phyloP scores from a whole-genome alignment of 2,329 filamentous ascomycete genomes.

The Arthroderma uncinatum region DNA sequence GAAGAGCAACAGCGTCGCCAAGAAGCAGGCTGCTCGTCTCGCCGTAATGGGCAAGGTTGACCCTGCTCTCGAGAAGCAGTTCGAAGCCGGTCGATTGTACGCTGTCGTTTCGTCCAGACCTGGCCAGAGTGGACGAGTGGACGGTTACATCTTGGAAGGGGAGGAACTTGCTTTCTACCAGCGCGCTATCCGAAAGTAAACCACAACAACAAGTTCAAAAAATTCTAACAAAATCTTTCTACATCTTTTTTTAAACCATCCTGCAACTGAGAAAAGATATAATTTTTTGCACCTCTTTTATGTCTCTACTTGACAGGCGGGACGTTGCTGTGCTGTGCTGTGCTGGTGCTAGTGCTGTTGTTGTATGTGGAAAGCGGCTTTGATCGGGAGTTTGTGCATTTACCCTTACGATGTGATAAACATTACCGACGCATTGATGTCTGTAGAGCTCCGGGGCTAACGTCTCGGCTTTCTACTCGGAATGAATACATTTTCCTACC shows the following conservation, averaged over 20 bases:
- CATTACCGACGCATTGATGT: constrained; percentile 23
- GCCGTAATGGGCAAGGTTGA: constrained; percentile 86
- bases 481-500: constrained; percentile 19
- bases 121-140: constrained; percentile 90
- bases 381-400: constrained; percentile 27
- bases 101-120: constrained; percentile 87
- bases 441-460: constrained; percentile 30
- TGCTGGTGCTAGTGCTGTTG: constrained; percentile 11
- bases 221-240: constrained; percentile 16
- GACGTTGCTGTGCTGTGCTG: not conserved
- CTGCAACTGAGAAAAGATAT: constrained; percentile 12
- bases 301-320: not conserved
- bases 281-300: constrained; percentile 2
- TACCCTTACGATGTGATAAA: constrained; percentile 21
- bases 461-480: constrained; percentile 25
- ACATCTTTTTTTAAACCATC: constrained; percentile 18
- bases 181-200: constrained; percentile 97
- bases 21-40: constrained; percentile 87
- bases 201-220: constrained; percentile 14
- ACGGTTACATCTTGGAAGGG: constrained; percentile 97
- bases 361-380: constrained; percentile 15
- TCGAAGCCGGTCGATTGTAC: constrained; percentile 96
- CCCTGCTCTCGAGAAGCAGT: constrained; percentile 86
- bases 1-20: constrained; percentile 92
- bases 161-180: constrained; percentile 99